Base-by-base conservation (phyloP, 192 early-diverging fungal species). In the Piromyces finnis region DNA sequence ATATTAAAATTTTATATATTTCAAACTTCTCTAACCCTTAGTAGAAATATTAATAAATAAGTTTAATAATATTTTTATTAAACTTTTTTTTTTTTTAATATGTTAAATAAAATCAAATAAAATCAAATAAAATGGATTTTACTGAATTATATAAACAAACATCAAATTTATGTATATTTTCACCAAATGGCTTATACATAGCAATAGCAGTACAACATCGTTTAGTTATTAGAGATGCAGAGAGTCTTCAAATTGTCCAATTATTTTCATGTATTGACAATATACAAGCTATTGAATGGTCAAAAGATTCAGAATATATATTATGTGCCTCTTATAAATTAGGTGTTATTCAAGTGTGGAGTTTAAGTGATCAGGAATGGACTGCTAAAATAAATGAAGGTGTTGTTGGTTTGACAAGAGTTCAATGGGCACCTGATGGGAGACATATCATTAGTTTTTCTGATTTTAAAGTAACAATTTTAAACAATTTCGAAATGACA, bases 161-260 rank as follows among this genome's bases (percentile, higher is more conserved):
- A 13, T 80, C 79, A 26, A 41, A 80, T 30, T 78, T 80, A 41
- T 41, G 41, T 78, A 28, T 36, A 13, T 78, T 78, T 29, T 80
- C 79, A 81, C 84, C 51, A 4, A 68, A 68, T 68, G 51, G 51
- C 9, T 68, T 68, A 68, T 68, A 68, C n/a, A 68, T 96, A 18
- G 95, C 94, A n/a, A 92, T 89, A 14, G 90, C 84, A 30, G 89
- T 92, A 5, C 84, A 88, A 26, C 86, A 87, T 36, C 86, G 90
- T 22, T 85, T 96, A 29, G 87, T 94, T 28, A 87, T 96, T 82
- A 90, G 95, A 28, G 87, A 94, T 59, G 84, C 90, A 0, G 82
- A 87, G 17, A 85, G 91, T 11, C 88, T 95, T 77, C 83, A 89
- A 77, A 88, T 95, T 80, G 77, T 90, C 14, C 85, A 86, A 77